phyloP scores from a whole-genome alignment of 148 eudicot species.

The Amaranthus hypochondriacus region DNA sequence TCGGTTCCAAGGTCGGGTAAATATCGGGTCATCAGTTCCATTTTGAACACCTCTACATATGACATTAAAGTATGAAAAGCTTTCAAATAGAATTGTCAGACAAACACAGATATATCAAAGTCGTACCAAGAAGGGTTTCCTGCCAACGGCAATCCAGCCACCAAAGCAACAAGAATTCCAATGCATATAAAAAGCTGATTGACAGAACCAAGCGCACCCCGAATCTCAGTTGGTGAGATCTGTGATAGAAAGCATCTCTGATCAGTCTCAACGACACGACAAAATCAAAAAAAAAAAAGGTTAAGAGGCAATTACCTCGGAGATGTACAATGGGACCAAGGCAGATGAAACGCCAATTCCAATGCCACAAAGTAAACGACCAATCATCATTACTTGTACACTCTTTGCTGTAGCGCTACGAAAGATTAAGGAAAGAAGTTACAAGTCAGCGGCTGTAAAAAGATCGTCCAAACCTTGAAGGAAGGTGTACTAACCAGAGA shows the following conservation, averaged over 20 bases:
- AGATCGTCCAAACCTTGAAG: constrained; percentile 7
- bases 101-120: constrained; percentile 1
- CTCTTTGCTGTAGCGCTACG: constrained; percentile 72
- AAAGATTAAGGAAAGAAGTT: constrained; percentile 23
- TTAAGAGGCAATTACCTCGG: constrained; percentile 53
- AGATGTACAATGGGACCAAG: constrained; percentile 89
- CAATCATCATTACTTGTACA: constrained; percentile 78
- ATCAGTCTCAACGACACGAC: constrained; percentile 10
- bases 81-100: neutral
- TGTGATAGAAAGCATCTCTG: constrained; percentile 25
- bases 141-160: constrained; percentile 91
- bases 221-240: constrained; percentile 98
- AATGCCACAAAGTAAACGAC: constrained; percentile 86
- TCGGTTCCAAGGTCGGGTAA: too few species aligned
- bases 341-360: constrained; percentile 99
- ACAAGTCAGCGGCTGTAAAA: constrained; percentile 5
- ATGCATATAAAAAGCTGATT: constrained; percentile 93
- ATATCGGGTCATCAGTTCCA: too few species aligned
- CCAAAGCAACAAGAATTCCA: constrained; percentile 91
- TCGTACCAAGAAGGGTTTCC: constrained; percentile 81
- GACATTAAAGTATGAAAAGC: neutral
- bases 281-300: neutral
- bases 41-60: too few species aligned
- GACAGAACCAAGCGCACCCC: constrained; percentile 95
- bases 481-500: constrained; percentile 58